Percentiles rank a stretch among this genome's conserved stretches.
phyloP scores from a whole-genome alignment of 106 monocot species.

The Cymbidium sinense region DNA sequence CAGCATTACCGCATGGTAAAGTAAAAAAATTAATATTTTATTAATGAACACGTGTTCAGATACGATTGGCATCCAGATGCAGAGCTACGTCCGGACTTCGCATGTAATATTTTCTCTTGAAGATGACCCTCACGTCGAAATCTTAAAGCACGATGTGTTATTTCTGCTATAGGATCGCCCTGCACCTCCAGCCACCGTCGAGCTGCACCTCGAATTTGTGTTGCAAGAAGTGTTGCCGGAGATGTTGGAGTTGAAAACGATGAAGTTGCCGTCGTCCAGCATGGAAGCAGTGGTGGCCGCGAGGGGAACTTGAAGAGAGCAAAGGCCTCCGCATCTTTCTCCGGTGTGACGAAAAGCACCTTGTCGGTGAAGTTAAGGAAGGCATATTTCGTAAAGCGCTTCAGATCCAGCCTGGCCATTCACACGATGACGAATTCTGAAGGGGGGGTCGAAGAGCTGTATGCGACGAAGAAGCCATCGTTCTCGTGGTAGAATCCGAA shows the following conservation, averaged over 20 bases:
- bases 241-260: neutral
- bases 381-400: neutral
- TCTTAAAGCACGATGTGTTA: too few species aligned
- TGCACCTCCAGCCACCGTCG: neutral
- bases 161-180: neutral
- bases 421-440: neutral
- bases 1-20: too few species aligned
- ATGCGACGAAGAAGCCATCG: neutral
- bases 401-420: neutral
- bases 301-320: slow-evolving; percentile 2
- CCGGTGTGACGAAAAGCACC: neutral
- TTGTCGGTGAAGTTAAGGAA: neutral
- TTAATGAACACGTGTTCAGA: too few species aligned
- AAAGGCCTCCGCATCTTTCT: too few species aligned
- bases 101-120: too few species aligned
- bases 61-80: too few species aligned
- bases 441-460: neutral
- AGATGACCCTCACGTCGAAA: neutral
- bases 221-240: too few species aligned
- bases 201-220: too few species aligned
- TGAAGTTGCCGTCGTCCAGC: neutral
- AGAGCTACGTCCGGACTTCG: too few species aligned
- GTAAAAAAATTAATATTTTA: too few species aligned
- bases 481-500: too few species aligned
- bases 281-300: neutral